phyloP scores from a whole-genome alignment of 2,329 filamentous ascomycete genomes.

The Hymenoscyphus fructigenus region DNA sequence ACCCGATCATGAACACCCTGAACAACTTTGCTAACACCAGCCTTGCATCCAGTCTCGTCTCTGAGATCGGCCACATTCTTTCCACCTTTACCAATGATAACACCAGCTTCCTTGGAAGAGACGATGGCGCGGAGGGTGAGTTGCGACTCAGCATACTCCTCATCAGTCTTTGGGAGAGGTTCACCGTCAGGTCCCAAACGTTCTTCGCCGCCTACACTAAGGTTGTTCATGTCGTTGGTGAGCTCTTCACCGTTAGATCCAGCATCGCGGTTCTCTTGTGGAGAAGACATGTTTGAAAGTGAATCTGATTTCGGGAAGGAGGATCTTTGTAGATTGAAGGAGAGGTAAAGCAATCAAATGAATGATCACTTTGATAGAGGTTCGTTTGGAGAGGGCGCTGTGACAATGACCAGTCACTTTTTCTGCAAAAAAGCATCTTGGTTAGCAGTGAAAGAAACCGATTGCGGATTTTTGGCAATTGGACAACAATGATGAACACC shows the following conservation, averaged over 20 bases:
- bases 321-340: background rate
- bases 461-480: background rate
- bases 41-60: slow-evolving; percentile 96
- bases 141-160: slow-evolving; percentile 91
- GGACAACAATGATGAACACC: background rate
- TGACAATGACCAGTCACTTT: slow-evolving; percentile 12
- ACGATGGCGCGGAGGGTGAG: slow-evolving; percentile 96
- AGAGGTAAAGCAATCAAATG: slow-evolving; percentile 11
- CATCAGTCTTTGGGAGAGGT: slow-evolving; percentile 83
- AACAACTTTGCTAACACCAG: slow-evolving; percentile 97
- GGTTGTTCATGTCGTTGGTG: slow-evolving; percentile 60
- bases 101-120: slow-evolving; percentile 96
- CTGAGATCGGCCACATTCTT: slow-evolving; percentile 97
- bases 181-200: slow-evolving; percentile 73
- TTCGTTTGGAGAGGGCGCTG: background rate
- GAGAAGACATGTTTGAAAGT: slow-evolving; percentile 32
- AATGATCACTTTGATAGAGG: slow-evolving; percentile 8
- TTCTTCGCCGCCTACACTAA: slow-evolving; percentile 62
- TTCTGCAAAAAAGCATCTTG: slow-evolving; percentile 8
- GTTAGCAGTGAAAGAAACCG: slow-evolving; percentile 8
- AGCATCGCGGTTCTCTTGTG: slow-evolving; percentile 34
- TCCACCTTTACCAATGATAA: slow-evolving; percentile 98
- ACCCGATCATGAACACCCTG: slow-evolving; percentile 97
- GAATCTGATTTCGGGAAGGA: background rate
- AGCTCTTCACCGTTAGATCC: slow-evolving; percentile 48